These are phyloP conservation scores for Globisporangium solare DNA, from an alignment of 352 stramenopile species.

Conservation along the genomic window DNA sequence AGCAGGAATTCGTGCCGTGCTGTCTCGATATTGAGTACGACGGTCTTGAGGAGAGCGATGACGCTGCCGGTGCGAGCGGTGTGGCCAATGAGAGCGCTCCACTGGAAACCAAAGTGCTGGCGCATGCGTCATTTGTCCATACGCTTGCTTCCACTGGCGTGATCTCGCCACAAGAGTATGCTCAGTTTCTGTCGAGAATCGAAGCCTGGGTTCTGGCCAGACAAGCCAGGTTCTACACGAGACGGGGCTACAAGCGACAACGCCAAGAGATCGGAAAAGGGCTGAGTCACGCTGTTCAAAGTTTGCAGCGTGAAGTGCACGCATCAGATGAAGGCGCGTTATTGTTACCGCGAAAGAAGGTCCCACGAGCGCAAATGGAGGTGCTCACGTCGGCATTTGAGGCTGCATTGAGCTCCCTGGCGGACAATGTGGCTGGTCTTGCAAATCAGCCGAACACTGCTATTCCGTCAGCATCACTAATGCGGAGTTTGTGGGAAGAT, in stretches of 20 bases:
- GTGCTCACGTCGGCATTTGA: conserved; percentile 4
- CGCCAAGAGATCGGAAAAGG: conserved; percentile 2
- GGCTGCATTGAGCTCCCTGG: neutral
- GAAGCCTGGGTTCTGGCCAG: conserved; percentile 20
- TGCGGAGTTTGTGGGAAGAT: conserved; percentile 8
- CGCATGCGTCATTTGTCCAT: conserved; percentile 23
- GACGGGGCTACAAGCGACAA: conserved; percentile 1
- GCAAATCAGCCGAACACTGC: neutral
- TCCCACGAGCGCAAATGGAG: neutral
- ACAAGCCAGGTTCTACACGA: neutral
- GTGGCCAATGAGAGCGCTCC: neutral
- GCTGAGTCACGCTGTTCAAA: neutral
- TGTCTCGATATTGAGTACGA: conserved; percentile 22
- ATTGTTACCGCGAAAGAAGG: neutral
- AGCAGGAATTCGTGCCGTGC: conserved; percentile 29
- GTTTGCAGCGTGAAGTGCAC: conserved; percentile 5
- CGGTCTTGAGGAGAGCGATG: neutral
- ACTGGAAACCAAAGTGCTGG: conserved; percentile 3
- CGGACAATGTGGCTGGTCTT: neutral
- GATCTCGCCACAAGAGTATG: conserved; percentile 22
- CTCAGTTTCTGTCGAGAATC: conserved; percentile 16
- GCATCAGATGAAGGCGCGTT: no score
- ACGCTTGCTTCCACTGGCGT: conserved; percentile 20
- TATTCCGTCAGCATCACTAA: neutral
- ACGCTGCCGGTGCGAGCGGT: neutral